Percentiles rank a stretch among this genome's conserved stretches.
Evolutionary conservation across 805 yeast species (phyloP).

Genomic region (Candida awuae): DNA sequence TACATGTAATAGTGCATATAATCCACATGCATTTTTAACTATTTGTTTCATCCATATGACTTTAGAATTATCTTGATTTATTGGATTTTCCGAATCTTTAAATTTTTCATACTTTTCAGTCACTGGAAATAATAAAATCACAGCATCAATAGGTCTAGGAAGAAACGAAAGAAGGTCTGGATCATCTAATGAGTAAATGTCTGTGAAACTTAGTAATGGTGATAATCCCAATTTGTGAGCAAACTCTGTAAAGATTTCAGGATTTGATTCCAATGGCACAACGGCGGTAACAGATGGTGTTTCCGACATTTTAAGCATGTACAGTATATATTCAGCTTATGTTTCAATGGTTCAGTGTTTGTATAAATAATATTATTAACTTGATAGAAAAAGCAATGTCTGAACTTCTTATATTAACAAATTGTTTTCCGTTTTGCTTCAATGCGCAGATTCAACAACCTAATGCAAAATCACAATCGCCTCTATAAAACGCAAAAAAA

Average conservation of each 20-base stretch:
- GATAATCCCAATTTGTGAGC: constrained; percentile 63
- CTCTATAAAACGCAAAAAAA: too few relatives aligned
- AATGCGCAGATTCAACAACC: too few relatives aligned
- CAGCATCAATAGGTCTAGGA: constrained; percentile 72
- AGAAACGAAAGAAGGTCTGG: constrained; percentile 70
- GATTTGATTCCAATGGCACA: constrained; percentile 87
- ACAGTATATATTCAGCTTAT: too few relatives aligned
- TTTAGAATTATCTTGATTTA: background rate
- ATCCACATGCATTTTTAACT: constrained; percentile 84
- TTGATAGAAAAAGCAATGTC: too few relatives aligned
- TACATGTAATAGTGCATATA: constrained; percentile 74
- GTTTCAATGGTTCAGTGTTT: too few relatives aligned
- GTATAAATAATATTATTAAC: too few relatives aligned
- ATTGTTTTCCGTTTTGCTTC: too few relatives aligned
- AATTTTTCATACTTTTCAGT: constrained; percentile 51
- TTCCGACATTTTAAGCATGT: background rate
- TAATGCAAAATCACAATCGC: too few relatives aligned
- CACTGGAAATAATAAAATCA: constrained; percentile 78
- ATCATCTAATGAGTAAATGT: constrained; percentile 79
- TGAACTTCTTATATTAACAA: too few relatives aligned
- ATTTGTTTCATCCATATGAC: constrained; percentile 81
- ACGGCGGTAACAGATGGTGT: constrained; percentile 32
- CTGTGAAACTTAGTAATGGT: constrained; percentile 56
- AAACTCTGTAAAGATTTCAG: constrained; percentile 67
- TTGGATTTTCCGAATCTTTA: constrained; percentile 20